Base-by-base conservation (phyloP, 192 early-diverging fungal species). In the Geosiphon pyriformis region DNA sequence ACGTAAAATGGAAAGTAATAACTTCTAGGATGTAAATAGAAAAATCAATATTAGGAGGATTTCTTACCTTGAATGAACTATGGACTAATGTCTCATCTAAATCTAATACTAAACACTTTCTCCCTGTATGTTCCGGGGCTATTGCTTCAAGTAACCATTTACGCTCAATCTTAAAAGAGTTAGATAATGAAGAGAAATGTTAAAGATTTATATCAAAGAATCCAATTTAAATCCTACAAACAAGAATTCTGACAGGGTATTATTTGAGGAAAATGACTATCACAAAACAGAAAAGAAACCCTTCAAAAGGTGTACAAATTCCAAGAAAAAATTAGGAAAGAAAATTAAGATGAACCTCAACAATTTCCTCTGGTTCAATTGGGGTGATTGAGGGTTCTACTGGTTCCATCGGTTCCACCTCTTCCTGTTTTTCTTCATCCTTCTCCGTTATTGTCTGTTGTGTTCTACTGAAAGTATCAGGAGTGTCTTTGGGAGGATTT, bases 41-140 rank as follows among this genome's bases (percentile, higher is more conserved):
- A 25, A 62, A 10, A 4, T 20, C 20, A 31, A 20, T 64, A 7
- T 4, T 29, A 51, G 22, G 18, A 51, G 50, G 12, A 37, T 10
- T 49, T 2, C 20, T 62, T 74, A 82, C 83, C 83, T 92, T 92
- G 83, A 98, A 97, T 22, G 93, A 94, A 75, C 90, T 92, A 75
- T 98, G 96, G 23, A 98, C 93, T 15, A 98, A 83, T 0, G 96
- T 98, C 70, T 98, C 96, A 79, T 98, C 96, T 65, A 96, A 79
- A 78, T 98, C 96, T 35, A 98, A 83, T 18, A 98, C 96, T 30
- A 98, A 81, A 68, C 93, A 95, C 71, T 97, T 98, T 72, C 84
- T 85, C 4, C 89, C 88, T 37, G 59, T 58, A 61, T 92, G 86
- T 60, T 83, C 79, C 8, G 81, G 75, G 29, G 79, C 81, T 47